Evolutionary conservation across 2,329 filamentous ascomycete genomes (phyloP).

Genomic region (Aspergillus chevalieri): DNA sequence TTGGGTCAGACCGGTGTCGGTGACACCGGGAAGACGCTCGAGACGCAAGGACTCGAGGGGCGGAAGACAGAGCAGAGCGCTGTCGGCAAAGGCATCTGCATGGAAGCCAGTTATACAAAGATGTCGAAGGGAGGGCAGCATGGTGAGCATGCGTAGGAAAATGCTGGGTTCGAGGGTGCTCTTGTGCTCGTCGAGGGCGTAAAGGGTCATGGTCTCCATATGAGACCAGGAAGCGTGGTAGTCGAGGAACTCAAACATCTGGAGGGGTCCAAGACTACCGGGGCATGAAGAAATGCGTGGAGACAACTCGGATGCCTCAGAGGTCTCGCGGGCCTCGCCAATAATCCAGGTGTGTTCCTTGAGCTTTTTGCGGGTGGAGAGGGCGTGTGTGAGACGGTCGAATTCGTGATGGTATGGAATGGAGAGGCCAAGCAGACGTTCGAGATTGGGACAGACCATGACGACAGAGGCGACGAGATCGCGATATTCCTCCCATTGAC

Average conservation of each 20-base stretch:
- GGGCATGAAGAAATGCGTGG: constrained; percentile 29
- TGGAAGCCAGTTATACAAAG: constrained; percentile 51
- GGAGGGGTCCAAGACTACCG: constrained; percentile 44
- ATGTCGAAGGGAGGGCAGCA: constrained; percentile 48
- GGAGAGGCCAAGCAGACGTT: constrained; percentile 49
- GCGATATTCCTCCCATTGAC: constrained; percentile 44
- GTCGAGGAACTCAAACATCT: constrained; percentile 48
- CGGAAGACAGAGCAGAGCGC: constrained; percentile 49
- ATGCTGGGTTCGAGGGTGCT: constrained; percentile 49
- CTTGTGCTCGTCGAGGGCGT: constrained; percentile 36
- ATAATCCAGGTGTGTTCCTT: constrained; percentile 55
- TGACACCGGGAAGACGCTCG: constrained; percentile 51
- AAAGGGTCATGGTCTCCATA: constrained; percentile 50
- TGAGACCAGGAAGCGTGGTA: constrained; percentile 48
- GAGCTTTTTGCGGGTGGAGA: constrained; percentile 50
- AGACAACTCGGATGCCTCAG: constrained; percentile 34
- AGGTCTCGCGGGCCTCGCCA: constrained; percentile 39
- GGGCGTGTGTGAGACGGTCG: constrained; percentile 50
- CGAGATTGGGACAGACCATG: constrained; percentile 54
- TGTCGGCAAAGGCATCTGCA: constrained; percentile 50
- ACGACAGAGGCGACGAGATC: constrained; percentile 52
- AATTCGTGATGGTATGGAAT: constrained; percentile 50
- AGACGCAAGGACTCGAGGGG: constrained; percentile 49
- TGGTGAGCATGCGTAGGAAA: constrained; percentile 48
- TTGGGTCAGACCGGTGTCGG: constrained; percentile 49